These are phyloP conservation scores for Racocetra persica DNA, from an alignment of 371 early-diverging fungal species.

Conservation along the genomic window DNA sequence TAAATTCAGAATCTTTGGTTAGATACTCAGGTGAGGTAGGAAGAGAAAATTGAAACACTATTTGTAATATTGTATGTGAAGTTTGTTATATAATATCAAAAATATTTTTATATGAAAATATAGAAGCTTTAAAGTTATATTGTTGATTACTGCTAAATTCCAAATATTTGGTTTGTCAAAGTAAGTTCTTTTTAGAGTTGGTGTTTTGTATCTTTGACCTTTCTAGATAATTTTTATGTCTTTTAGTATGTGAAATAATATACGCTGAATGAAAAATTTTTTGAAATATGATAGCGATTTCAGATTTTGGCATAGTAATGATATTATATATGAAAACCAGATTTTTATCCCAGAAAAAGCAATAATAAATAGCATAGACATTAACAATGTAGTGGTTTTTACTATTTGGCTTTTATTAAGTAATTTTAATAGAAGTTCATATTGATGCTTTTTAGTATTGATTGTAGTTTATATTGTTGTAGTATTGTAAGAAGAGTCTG, in stretches of 20 bases:
- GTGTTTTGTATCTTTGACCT: background rate
- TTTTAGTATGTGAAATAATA: background rate
- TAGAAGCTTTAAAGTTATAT: slow-evolving; percentile 32
- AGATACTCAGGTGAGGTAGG: too few relatives aligned
- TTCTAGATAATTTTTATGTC: background rate
- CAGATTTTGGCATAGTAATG: slow-evolving; percentile 25
- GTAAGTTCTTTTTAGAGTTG: background rate
- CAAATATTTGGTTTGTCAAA: slow-evolving; percentile 20
- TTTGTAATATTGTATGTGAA: background rate
- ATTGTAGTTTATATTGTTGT: slow-evolving; percentile 9
- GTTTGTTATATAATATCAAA: background rate
- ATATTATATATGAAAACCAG: slow-evolving; percentile 13
- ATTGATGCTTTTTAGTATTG: slow-evolving; percentile 22
- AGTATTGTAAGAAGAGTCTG: background rate
- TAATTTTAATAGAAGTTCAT: background rate
- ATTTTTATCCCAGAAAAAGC: slow-evolving; percentile 21
- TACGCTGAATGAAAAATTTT: slow-evolving; percentile 2
- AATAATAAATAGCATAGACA: slow-evolving; percentile 9
- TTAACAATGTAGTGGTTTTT: slow-evolving; percentile 14
- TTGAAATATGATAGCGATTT: background rate
- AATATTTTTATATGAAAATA: slow-evolving; percentile 13
- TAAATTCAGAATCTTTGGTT: too few relatives aligned
- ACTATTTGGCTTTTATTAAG: background rate
- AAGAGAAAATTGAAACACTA: background rate
- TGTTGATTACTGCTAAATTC: slow-evolving; percentile 32